phyloP scores from a whole-genome alignment of 371 early-diverging fungal genomes.

The Entomophthora muscae region DNA sequence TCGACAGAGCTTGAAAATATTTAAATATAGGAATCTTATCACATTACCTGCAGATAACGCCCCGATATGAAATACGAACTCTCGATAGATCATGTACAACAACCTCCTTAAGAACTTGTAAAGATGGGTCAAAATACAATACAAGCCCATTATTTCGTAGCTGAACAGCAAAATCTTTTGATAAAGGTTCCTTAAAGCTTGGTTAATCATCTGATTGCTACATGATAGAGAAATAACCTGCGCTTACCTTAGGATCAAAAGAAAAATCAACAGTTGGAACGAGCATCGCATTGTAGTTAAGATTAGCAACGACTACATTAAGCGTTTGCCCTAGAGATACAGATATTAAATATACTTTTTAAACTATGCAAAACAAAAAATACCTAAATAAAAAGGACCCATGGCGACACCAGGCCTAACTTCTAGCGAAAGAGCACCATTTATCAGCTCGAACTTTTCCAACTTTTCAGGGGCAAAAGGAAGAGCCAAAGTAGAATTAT shows the following conservation, averaged over 20 bases:
- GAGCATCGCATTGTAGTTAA: neutral
- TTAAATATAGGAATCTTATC: neutral
- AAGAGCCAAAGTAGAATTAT: no score
- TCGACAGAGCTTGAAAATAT: constrained; percentile 26
- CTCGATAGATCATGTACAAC: constrained; percentile 40
- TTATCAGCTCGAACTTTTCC: neutral
- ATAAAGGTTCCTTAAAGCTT: neutral
- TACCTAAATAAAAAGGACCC: neutral
- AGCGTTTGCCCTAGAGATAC: neutral
- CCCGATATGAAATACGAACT: constrained; percentile 39
- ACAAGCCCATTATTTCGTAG: neutral
- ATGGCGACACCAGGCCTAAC: neutral
- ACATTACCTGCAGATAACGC: constrained; percentile 37
- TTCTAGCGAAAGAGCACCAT: neutral
- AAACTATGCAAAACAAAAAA: neutral
- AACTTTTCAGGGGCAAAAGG: no score
- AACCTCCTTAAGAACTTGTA: constrained; percentile 41
- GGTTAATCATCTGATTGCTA: neutral
- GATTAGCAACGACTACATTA: neutral
- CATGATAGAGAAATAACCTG: neutral
- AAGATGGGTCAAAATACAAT: constrained; percentile 9
- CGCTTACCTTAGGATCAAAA: neutral
- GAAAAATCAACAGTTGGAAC: neutral
- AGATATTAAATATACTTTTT: neutral
- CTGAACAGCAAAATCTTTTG: neutral